Percentiles rank a stretch among this genome's conserved stretches.
These are phyloP conservation scores for Cucurbita ficifolia DNA, from an alignment of 306 rosid genomes.

Conservation along the genomic window DNA sequence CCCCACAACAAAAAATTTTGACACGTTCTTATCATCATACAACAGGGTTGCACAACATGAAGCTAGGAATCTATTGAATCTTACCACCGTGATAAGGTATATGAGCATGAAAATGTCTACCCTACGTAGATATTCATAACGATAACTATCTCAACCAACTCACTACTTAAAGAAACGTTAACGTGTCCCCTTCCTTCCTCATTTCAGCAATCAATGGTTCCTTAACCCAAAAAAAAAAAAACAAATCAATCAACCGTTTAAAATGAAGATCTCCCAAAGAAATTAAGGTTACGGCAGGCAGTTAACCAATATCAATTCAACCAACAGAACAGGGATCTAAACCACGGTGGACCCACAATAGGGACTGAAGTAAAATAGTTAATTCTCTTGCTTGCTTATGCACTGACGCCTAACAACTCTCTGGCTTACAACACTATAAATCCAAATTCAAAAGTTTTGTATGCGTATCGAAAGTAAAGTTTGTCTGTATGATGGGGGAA, in stretches of 20 bases:
- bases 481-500: background rate
- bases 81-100: background rate
- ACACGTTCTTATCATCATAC: no score
- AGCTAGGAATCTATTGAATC: background rate
- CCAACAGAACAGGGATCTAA: background rate
- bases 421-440: background rate
- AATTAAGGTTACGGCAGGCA: no score
- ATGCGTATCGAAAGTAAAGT: background rate
- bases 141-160: background rate
- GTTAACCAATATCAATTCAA: background rate
- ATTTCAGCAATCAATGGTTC: background rate
- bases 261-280: background rate
- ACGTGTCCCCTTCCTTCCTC: background rate
- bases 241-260: background rate
- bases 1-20: background rate
- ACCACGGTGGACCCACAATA: background rate
- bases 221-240: background rate
- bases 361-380: background rate
- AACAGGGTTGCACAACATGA: background rate
- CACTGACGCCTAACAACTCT: background rate
- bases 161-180: background rate
- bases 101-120: background rate
- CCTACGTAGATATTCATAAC: background rate
- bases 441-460: background rate
- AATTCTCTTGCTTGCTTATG: background rate